Base-by-base conservation (phyloP, 2,329 filamentous ascomycete species). In the Emmonsiellopsis sp. region DNA sequence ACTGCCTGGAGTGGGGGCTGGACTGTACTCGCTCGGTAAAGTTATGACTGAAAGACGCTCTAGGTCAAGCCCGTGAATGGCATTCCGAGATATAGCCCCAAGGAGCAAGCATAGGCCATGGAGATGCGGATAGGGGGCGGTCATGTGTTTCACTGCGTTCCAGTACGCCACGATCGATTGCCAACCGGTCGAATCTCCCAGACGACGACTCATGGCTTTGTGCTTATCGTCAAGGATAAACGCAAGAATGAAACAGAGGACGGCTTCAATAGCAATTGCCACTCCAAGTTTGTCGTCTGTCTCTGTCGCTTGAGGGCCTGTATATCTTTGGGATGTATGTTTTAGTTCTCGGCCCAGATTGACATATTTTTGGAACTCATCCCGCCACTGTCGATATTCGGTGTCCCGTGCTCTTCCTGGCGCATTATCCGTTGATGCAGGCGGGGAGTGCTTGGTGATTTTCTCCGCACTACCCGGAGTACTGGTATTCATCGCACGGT, bases 171-270 rank as follows among this genome's bases (percentile, higher is more conserved):
- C 62, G 26, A 76, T 74, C 20, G 70, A 73, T 30, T 70, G 64
- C 77, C 77, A 79, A 38, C 65, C 67, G 2, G 67, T 64, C 10
- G 69, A 71, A 50, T 71, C 68, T 10, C 65, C 70, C 32, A 67
- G 54, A 62, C 70, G 68, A 16, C 72, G 68, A 30, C 59, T 61
- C 31, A 69, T 51, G 2, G 61, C 59, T 55, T 71, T 73, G 30
- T 60, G 65, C 49, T 70, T 67, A 45, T 75, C 70, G 47, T 74
- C 70, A 13, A 69, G 68, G 44, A 71, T 67, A 55, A 75, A 75
- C 9, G 73, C 72, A 34, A 77, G 65, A 51, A 76, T 73, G 56
- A 76, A 77, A 55, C 72, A 74, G 41, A 77, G 63, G 42, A 76
- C 65, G 9, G 72, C 70, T 58, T 77, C 75, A 34, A 76, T 67